A percentile compares a stretch with the other conserved stretches of the same genome.
phyloP scores from a whole-genome alignment of 345 rosid genomes.

The Salix koriyanagi region DNA sequence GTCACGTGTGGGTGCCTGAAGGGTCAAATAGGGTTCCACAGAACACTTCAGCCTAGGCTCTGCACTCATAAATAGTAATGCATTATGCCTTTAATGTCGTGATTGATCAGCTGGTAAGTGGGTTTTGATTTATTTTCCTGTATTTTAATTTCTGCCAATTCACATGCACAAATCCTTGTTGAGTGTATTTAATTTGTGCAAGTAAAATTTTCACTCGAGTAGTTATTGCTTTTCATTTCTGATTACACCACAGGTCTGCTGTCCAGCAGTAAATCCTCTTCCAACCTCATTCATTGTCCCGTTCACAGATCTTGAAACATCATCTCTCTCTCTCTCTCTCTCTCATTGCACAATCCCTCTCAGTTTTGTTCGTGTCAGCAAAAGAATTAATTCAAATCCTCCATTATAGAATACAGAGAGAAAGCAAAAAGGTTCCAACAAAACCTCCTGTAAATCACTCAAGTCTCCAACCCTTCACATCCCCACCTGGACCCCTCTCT shows the following conservation, averaged over 20 bases:
- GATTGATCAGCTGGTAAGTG: background rate
- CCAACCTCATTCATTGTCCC: constrained; percentile 20
- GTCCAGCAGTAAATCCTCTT: background rate
- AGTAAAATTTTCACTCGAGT: background rate
- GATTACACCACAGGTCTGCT: background rate
- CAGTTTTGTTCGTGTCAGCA: constrained; percentile 3
- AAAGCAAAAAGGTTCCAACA: constrained; percentile 11
- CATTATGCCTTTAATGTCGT: background rate
- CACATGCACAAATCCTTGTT: constrained; percentile 22
- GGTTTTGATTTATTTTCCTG: background rate
- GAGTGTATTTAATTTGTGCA: background rate
- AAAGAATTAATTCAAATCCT: constrained; percentile 6
- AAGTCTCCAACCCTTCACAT: constrained; percentile 8
- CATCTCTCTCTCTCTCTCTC: constrained; percentile 5
- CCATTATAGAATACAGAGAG: constrained; percentile 10
- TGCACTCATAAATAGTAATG: background rate
- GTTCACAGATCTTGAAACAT: constrained; percentile 12
- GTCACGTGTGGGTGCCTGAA: background rate
- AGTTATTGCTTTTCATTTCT: constrained; percentile 4
- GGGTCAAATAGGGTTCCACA: background rate
- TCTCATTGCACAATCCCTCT: constrained; percentile 7
- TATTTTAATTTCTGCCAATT: background rate
- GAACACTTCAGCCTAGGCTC: background rate
- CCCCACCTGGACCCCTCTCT: constrained; percentile 26
- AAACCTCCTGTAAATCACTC: constrained; percentile 35